A percentile compares a stretch with the other conserved stretches of the same genome.
phyloP scores from a whole-genome alignment of 2,329 filamentous ascomycete species.

The Teratosphaeria gauchensis region DNA sequence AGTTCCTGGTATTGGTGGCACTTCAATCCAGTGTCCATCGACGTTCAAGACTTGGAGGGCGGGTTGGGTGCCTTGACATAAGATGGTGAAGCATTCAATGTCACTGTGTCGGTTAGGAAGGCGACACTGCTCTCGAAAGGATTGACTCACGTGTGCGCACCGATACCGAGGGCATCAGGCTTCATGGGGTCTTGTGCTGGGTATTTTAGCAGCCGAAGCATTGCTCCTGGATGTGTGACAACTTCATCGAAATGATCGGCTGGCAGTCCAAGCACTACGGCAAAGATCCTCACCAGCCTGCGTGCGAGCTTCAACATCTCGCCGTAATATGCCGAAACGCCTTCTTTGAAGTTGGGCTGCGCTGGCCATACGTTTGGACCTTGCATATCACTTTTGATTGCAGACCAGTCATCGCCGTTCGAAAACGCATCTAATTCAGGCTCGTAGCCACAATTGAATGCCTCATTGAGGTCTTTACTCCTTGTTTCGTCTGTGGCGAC shows the following conservation, averaged over 20 bases:
- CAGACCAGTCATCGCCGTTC: background rate
- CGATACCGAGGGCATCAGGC: constrained; percentile 25
- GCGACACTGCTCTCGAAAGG: background rate
- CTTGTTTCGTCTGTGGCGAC: constrained; percentile 54
- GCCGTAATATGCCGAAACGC: constrained; percentile 28
- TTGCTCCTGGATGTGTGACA: constrained; percentile 29
- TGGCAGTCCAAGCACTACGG: constrained; percentile 26
- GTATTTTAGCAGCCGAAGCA: constrained; percentile 31
- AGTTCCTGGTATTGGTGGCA: constrained; percentile 34
- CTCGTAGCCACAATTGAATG: constrained; percentile 18
- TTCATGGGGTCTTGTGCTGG: constrained; percentile 17
- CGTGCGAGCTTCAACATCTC: constrained; percentile 28
- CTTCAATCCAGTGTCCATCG: constrained; percentile 34
- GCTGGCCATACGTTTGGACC: constrained; percentile 13
- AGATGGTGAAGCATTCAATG: constrained; percentile 19
- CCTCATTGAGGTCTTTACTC: constrained; percentile 39
- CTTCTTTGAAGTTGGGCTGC: constrained; percentile 27
- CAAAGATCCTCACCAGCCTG: constrained; percentile 31
- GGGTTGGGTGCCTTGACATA: constrained; percentile 11
- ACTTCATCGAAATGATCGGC: constrained; percentile 30
- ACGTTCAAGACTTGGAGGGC: constrained; percentile 22
- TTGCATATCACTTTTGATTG: constrained; percentile 8
- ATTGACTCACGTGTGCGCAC: constrained; percentile 21
- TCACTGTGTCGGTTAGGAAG: constrained; percentile 2
- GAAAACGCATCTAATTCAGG: constrained; percentile 9